phyloP scores from a whole-genome alignment of 2,329 filamentous ascomycete genomes.

The Talaromyces sp. region DNA sequence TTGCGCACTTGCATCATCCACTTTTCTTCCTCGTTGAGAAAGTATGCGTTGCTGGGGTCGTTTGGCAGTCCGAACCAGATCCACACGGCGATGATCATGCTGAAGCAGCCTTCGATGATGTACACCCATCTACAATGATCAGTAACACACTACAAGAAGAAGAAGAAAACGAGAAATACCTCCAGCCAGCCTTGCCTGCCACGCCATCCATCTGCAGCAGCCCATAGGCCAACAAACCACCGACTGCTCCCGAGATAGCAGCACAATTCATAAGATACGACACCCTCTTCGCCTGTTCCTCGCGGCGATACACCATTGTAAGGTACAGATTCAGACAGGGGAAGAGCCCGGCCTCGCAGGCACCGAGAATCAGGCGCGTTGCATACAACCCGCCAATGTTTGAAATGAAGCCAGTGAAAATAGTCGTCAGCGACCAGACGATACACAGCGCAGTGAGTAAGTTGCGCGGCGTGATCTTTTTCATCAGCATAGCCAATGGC shows the following conservation, averaged over 20 bases:
- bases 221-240: slow-evolving; percentile 36
- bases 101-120: slow-evolving; percentile 49
- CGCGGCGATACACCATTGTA: slow-evolving; percentile 38
- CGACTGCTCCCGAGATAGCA: slow-evolving; percentile 37
- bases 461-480: slow-evolving; percentile 42
- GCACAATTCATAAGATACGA: slow-evolving; percentile 38
- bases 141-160: slow-evolving; percentile 25
- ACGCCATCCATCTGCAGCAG: slow-evolving; percentile 44
- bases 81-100: slow-evolving; percentile 37
- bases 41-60: slow-evolving; percentile 45
- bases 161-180: slow-evolving; percentile 25
- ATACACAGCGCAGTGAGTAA: slow-evolving; percentile 38
- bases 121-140: slow-evolving; percentile 41
- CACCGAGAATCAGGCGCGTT: slow-evolving; percentile 35
- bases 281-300: slow-evolving; percentile 39
- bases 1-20: slow-evolving; percentile 48
- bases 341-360: slow-evolving; percentile 36
- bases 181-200: slow-evolving; percentile 43
- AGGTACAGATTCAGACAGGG: slow-evolving; percentile 37
- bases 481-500: slow-evolving; percentile 45
- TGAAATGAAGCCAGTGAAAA: slow-evolving; percentile 45
- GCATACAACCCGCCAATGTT: slow-evolving; percentile 40
- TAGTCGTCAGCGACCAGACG: slow-evolving; percentile 47
- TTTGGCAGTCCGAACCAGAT: slow-evolving; percentile 48
- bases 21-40: slow-evolving; percentile 46